phyloP scores from a whole-genome alignment of 108 stramenopile species.

The Nitzschia sp. region DNA sequence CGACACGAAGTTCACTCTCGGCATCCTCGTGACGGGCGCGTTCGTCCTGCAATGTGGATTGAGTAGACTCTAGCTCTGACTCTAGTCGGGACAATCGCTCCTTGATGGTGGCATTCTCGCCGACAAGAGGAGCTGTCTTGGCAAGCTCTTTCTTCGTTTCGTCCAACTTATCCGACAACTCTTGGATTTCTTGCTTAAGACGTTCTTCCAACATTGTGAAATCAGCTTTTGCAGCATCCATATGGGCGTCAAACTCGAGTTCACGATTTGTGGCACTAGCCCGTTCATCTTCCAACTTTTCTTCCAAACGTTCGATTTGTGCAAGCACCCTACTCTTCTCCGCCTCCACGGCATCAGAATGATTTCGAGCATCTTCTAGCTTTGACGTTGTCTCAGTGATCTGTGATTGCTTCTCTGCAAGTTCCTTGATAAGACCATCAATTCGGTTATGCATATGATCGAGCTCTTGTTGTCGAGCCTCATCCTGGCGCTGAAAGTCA shows the following conservation, averaged over 20 bases:
- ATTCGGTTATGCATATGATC: constrained; percentile 36
- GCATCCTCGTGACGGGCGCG: constrained; percentile 24
- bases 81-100: constrained; percentile 16
- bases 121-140: constrained; percentile 7
- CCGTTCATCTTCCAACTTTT: constrained; percentile 23
- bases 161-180: constrained; percentile 18
- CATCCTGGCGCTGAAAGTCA: constrained; percentile 39
- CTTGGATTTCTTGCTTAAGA: constrained; percentile 7
- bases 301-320: constrained; percentile 19
- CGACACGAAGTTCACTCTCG: constrained; percentile 34
- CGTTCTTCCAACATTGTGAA: constrained; percentile 16
- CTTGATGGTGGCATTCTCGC: constrained; percentile 11
- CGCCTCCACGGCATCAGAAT: constrained; percentile 10
- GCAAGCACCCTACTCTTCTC: constrained; percentile 11
- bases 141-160: constrained; percentile 9
- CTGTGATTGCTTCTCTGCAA: constrained; percentile 30
- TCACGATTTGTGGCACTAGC: constrained; percentile 12
- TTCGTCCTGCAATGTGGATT: constrained; percentile 25
- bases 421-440: constrained; percentile 17
- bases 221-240: constrained; percentile 23
- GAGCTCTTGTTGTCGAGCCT: constrained; percentile 35
- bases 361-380: constrained; percentile 21
- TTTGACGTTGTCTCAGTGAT: constrained; percentile 9
- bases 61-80: constrained; percentile 7
- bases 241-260: constrained; percentile 26